These are phyloP conservation scores for Rubia peregrina DNA, from an alignment of 305 asterid genomes.

Conservation along the genomic window DNA sequence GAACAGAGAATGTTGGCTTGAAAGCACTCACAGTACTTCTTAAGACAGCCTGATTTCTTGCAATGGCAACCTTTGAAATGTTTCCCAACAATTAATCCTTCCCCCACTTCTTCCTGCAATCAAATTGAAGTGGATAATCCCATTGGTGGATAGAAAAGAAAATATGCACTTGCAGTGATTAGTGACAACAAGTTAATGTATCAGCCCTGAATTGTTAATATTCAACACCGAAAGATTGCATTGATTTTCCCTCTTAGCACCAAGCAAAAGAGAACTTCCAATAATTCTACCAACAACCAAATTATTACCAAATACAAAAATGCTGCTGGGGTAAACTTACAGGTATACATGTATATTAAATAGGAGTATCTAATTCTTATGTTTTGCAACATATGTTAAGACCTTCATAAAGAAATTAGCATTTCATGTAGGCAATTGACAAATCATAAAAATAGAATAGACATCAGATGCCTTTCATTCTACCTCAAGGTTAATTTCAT, in stretches of 20 bases:
- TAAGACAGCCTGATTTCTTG: conserved; percentile 95
- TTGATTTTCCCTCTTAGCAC: too few relatives aligned
- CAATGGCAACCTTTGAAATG: conserved; percentile 97
- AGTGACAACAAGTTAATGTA: neutral
- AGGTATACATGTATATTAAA: too few relatives aligned
- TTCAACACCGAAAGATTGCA: neutral
- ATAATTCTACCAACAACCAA: neutral
- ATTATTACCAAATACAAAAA: too few relatives aligned
- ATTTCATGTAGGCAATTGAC: neutral
- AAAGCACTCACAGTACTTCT: conserved; percentile 91
- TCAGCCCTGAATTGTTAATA: neutral
- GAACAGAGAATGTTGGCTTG: conserved; percentile 96
- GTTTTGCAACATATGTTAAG: neutral
- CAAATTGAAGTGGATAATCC: conserved; percentile 10
- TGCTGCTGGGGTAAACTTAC: too few relatives aligned
- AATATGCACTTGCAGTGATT: neutral
- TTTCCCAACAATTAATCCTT: conserved; percentile 54
- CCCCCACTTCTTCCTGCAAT: conserved; percentile 69
- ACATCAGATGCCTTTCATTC: neutral
- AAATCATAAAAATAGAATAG: neutral
- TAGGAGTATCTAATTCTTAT: neutral
- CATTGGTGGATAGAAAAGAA: conserved; percentile 6
- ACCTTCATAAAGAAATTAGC: neutral
- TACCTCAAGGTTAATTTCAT: neutral
- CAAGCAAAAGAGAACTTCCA: neutral